phyloP scores from a whole-genome alignment of 2,329 filamentous ascomycete genomes.

The Nigrograna mackinnonii region DNA sequence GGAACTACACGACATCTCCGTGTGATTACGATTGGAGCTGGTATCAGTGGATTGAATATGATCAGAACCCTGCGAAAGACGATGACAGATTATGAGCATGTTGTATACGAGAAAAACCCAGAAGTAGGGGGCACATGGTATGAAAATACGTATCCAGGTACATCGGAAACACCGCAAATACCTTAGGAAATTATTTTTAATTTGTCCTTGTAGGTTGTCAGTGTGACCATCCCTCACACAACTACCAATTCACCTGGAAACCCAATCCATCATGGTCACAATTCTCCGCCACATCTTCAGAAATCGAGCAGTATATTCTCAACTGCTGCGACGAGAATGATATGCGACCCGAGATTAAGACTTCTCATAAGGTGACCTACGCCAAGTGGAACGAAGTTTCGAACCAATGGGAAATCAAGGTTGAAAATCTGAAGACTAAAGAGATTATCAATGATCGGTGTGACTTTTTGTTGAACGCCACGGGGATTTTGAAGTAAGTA shows the following conservation, averaged over 20 bases:
- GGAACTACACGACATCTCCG: conserved; percentile 32
- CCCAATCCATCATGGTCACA: conserved; percentile 48
- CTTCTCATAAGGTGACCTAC: conserved; percentile 32
- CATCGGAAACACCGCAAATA: conserved; percentile 33
- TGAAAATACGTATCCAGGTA: conserved; percentile 53
- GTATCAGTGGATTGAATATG: conserved; percentile 51
- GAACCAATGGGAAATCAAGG: conserved; percentile 39
- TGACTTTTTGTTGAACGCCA: conserved; percentile 54
- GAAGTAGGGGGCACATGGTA: conserved; percentile 56
- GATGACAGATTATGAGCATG: conserved; percentile 46
- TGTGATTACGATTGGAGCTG: conserved; percentile 52
- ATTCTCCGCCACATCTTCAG: conserved; percentile 46
- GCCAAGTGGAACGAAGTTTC: conserved; percentile 42
- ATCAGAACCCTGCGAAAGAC: conserved; percentile 53
- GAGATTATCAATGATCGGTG: conserved; percentile 45
- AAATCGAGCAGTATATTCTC: conserved; percentile 50
- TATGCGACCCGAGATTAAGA: conserved; percentile 40
- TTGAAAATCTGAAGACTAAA: conserved; percentile 31
- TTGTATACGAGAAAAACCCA: conserved; percentile 54
- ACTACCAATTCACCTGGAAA: conserved; percentile 56
- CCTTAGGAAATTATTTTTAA: conserved; percentile 22
- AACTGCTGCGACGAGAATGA: conserved; percentile 45
- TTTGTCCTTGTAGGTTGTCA: conserved; percentile 38
- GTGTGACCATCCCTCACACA: conserved; percentile 57
- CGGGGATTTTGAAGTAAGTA: conserved; percentile 53